These are phyloP conservation scores for Daedaleopsis sinensis DNA, from an alignment of 768 basidiomycete genomes.

Conservation along the genomic window DNA sequence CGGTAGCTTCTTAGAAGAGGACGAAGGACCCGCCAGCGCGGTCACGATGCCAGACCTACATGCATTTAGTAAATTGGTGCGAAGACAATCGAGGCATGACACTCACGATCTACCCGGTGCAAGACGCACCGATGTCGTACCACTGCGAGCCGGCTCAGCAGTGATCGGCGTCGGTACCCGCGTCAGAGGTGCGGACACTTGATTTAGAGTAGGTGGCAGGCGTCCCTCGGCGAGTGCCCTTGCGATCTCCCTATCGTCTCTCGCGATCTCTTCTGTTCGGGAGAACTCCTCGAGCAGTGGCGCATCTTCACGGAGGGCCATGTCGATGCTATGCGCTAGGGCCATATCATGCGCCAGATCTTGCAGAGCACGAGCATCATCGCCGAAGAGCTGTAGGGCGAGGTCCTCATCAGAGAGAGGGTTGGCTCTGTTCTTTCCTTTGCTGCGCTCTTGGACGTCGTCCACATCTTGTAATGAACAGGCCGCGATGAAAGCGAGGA, in stretches of 20 bases:
- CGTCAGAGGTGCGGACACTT: neutral
- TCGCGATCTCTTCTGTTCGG: constrained; percentile 17
- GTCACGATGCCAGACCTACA: too few species aligned
- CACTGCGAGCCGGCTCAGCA: too few species aligned
- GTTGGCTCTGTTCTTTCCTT: constrained; percentile 19
- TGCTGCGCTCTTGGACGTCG: constrained; percentile 5
- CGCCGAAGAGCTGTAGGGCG: constrained; percentile 31
- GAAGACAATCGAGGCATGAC: too few species aligned
- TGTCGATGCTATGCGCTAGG: constrained; percentile 29
- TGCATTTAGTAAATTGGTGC: too few species aligned
- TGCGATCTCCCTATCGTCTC: constrained; percentile 23
- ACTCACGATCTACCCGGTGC: neutral
- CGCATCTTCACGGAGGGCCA: constrained; percentile 24
- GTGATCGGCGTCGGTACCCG: neutral
- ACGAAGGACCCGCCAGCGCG: too few species aligned
- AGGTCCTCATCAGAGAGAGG: constrained; percentile 29
- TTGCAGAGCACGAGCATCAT: constrained; percentile 28
- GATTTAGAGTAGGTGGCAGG: neutral
- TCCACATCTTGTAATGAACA: neutral
- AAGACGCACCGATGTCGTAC: neutral
- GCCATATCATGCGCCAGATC: constrained; percentile 19
- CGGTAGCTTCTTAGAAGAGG: too few species aligned
- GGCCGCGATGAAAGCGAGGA: too few species aligned
- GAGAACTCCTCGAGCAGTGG: constrained; percentile 21
- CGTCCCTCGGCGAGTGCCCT: constrained; percentile 20